Evolutionary conservation across 306 rosid species (phyloP), one percentile per base, ranked within the genome.

Genomic region (Dalbergia cultrata): DNA sequence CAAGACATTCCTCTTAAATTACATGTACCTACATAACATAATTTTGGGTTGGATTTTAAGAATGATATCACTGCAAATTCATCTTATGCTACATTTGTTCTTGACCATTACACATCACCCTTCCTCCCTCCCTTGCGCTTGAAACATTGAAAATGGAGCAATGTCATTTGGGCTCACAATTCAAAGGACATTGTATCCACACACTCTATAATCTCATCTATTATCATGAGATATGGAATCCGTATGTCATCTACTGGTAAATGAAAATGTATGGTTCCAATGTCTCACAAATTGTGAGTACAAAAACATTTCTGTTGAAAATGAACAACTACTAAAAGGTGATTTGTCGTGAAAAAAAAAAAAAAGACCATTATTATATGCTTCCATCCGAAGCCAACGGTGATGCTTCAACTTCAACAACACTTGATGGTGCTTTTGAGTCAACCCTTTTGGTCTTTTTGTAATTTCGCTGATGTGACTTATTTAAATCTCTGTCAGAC

Each of bases 401-500:
- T 11, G 84, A 41, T 5, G 81, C 65, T 66, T 86, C 84, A 70
- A 67, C 65, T 66, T 86, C 84, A 70, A 67, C 73, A 37, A 49
- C 67, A 45, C 72, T 43, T 53, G 61, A 33, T 21, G 72, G 54
- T 5, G 37, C 85, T 82, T 85, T 79, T 19, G 67, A 76, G 41
- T 67, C 80, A 9, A 52, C 26, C 50, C 33, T 83, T 83, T 86
- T 87, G 60, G 72, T 58, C 78, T 80, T 89, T 83, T 84, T 87
- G 21, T 67, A 90, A 58, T 75, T 82, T 81, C 81, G 81, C 59
- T 71, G 77, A 22, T 2, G 67, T 31, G 86, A 76, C 72, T 89
- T 95, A 9, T 85, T 91, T 18, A 80, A 78, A 74, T 83, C 84
- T 67, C 85, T 89, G 82, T 95, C 98, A 43, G 97, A 93, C 11